These are phyloP conservation scores for Cyberlindnera lachancei DNA, from an alignment of 805 yeast genomes.

Conservation along the genomic window DNA sequence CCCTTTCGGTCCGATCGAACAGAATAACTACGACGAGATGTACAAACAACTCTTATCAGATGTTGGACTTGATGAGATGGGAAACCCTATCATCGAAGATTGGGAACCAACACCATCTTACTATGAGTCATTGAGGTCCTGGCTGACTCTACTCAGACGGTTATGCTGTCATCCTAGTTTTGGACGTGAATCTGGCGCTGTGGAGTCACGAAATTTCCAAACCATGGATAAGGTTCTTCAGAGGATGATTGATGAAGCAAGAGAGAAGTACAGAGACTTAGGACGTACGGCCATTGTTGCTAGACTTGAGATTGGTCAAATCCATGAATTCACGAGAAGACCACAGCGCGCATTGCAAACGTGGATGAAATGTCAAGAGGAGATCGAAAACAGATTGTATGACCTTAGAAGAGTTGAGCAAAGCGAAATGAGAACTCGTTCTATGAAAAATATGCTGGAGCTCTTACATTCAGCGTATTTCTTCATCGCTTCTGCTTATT, in stretches of 20 bases:
- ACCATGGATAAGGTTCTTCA: conserved; percentile 64
- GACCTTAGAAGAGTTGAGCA: conserved; percentile 9
- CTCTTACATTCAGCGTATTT: conserved; percentile 71
- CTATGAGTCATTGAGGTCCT: conserved; percentile 45
- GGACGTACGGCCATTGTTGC: conserved; percentile 42
- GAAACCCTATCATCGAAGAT: conserved; percentile 38
- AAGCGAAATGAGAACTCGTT: conserved; percentile 24
- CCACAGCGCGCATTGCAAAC: conserved; percentile 44
- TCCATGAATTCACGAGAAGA: conserved; percentile 47
- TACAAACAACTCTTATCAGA: conserved; percentile 51
- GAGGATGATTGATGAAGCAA: conserved; percentile 53
- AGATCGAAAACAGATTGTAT: conserved; percentile 7
- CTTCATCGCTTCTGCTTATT: conserved; percentile 67
- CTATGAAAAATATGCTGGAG: conserved; percentile 49
- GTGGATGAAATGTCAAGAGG: conserved; percentile 30
- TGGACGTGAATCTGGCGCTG: conserved; percentile 12
- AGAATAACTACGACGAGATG: conserved; percentile 66
- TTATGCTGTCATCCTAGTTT: conserved; percentile 75
- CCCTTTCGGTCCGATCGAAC: conserved; percentile 78
- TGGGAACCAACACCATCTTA: conserved; percentile 40
- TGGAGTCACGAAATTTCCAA: conserved; percentile 19
- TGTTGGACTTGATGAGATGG: conserved; percentile 43
- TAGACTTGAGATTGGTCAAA: conserved; percentile 58
- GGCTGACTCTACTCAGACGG: conserved; percentile 67
- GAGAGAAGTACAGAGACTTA: conserved; percentile 36